Evolutionary conservation across 306 rosid genomes (phyloP), one percentile per base, ranked within the genome.

Genomic region (Cicer cuneatum): DNA sequence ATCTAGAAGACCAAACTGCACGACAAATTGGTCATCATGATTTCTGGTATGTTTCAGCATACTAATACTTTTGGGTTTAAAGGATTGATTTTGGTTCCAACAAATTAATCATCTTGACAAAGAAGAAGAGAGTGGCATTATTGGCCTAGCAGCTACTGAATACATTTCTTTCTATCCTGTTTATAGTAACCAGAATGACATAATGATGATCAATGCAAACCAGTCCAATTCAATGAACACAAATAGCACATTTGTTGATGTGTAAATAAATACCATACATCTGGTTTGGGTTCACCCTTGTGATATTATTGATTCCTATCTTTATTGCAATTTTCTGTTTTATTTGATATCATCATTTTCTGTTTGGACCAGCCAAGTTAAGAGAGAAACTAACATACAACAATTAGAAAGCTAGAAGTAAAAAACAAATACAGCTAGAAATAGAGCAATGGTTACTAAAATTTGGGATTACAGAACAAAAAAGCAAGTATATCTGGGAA

Each of bases 71-170:
- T 13, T 5, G 15, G 52, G 15, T 48, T 48, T 48, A 48, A 48
- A 48, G 18, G 54, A 48, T n/a, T 48, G 54, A n/a, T 48, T 48
- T 48, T 48, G 54, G 7, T 6, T n/a, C 54, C 54, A 48, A 48
- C 7, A 48, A 48, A 48, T 48, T 48, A 48, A 48, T 56, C 80
- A 42, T n/a, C 66, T 66, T 54, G 59, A 66, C 57, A 53, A 56
- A 40, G 40, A 10, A 61, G 70, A 65, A 21, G 35, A 65, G 56
- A n/a, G 42, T 33, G 16, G 16, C 41, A 46, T 37, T 57, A 35
- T 45, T 68, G 62, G 35, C 52, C 61, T 68, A 16, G 60, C 74
- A 43, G 69, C 29, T 66, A 66, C 58, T 29, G 48, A 54, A 43
- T 41, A 66, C 38, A 54, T 29, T 33, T 66, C 66, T 42, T 48